Evolutionary conservation across 805 yeast species (phyloP), one percentile per base, ranked within the genome.

Genomic region (Candida adriatica): DNA sequence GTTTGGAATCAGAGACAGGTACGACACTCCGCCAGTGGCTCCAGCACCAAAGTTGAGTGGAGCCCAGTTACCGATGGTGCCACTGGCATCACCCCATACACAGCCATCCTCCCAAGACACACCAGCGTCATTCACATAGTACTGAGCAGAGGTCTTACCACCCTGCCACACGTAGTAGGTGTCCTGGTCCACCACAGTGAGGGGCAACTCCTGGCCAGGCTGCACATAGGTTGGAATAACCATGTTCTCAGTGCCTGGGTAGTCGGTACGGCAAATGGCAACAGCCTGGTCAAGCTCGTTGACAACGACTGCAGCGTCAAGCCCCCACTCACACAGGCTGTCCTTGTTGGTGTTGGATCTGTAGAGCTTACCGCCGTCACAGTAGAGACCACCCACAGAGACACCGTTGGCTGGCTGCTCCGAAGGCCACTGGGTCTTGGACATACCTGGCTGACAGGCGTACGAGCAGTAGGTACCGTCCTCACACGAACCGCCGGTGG

Each of bases 221-320:
- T 59, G 59, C 31, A 88, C 81, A 43, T 73, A 64, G 38, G 96
- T 88, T 59, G 98, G 97, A 41, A 92, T 71, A 49, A 79, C 90
- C 97, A 90, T 92, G 75, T 87, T 87, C 71, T 90, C 98, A 47
- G 96, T 80, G 68, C 98, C 98, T 55, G 98, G 98, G 75, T 90
- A 90, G 62, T 90, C 98, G 43, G 98, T 90, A 70, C 96, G 83
- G 73, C 98, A 92, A 52, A 92, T 65, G 36, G 97, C 90, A 51
- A 90, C 87, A 34, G 70, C 70, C 40, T 80, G 56, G 48, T 60
- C 56, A 38, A 83, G 62, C 51, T 82, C 66, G 51, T 78, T 75
- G 39, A 68, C 80, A 48, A 82, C 90, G 39, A 60, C 55, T 31
- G 94, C 94, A 33, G 79, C 58, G 37, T 75, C 69, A 20, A 54